Evolutionary conservation across 2,329 filamentous ascomycete genomes (phyloP).

Genomic region (Didymella glomerata): DNA sequence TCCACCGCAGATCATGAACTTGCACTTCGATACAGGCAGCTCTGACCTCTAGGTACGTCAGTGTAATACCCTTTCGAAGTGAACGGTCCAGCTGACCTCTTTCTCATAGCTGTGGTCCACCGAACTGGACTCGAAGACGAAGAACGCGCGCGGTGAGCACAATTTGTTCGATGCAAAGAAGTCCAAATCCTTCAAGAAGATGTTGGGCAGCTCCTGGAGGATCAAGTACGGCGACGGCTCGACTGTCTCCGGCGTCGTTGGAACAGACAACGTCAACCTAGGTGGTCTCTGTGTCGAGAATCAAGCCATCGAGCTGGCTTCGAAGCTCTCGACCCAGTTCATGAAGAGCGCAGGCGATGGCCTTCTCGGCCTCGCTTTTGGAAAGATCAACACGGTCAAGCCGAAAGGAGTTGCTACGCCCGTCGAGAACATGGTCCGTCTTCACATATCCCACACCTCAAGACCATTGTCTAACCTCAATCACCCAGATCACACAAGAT

Average conservation of each 20-base stretch:
- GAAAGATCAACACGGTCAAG: constrained; percentile 64
- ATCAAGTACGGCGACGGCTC: constrained; percentile 72
- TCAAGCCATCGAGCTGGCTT: constrained; percentile 72
- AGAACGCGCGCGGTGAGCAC: constrained; percentile 59
- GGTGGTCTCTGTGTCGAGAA: constrained; percentile 64
- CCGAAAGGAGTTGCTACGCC: constrained; percentile 62
- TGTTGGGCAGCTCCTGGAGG: constrained; percentile 62
- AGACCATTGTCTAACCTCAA: not conserved
- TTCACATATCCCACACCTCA: not conserved
- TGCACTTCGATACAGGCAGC: constrained; percentile 75
- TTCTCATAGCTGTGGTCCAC: constrained; percentile 34
- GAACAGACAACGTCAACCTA: constrained; percentile 68
- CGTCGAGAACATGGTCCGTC: constrained; percentile 61
- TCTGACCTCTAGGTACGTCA: constrained; percentile 66
- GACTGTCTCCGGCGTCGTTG: constrained; percentile 68
- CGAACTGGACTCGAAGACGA: constrained; percentile 39
- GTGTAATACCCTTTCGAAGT: not conserved
- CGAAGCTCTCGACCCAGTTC: constrained; percentile 63
- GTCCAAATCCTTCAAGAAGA: constrained; percentile 41
- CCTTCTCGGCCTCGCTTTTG: constrained; percentile 67
- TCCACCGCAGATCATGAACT: constrained; percentile 62
- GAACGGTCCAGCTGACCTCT: not conserved
- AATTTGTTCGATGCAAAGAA: constrained; percentile 62
- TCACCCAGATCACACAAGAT: constrained; percentile 57
- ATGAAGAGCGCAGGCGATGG: constrained; percentile 62